Base-by-base conservation (phyloP, 78 protist species). In the Tieghemostelium lacteum region DNA sequence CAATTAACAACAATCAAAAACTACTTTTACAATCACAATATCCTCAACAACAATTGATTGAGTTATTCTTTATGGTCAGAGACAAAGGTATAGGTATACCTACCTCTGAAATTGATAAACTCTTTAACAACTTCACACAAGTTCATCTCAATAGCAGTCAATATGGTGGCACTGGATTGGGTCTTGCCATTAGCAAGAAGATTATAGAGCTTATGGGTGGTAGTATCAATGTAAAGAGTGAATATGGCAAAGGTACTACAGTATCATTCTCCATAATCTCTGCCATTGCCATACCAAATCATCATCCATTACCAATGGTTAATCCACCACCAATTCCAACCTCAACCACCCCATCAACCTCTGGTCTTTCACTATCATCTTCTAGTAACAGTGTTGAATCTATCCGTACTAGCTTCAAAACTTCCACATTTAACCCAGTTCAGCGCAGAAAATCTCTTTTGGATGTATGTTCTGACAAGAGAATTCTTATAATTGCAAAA, bases 141-240 rank as follows among this genome's bases (percentile, higher is more conserved):
- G 50, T 83, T 2, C 71, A 64, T 34, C 6, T 45, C 52, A 45
- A 45, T 45, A 45, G 10, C 10, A 45, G 52, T 45, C 52, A 45
- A 14, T 34, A 69, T 66, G 57, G 71, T 49, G 91, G 91, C 31
- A 73, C 61, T 69, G 91, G 91, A 20, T 52, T 83, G 0, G 91
- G 91, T 28, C 33, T 83, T 7, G 91, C 72, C 20, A 83, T 83
- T 16, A 33, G 69, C 2, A 83, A 69, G 33, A 74, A 73, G 28
- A 36, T 83, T 6, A 74, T 83, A 1, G 70, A 83, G 19, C 33
- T 83, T 22, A 83, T 83, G 91, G 88, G 78, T 37, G 91, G 91
- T 14, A 54, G 26, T 1, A 66, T 83, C 8, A 39, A 71, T 71
- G 63, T 63, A 45, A 7, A 60, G 2, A 50, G 71, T 39, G 69